A percentile compares a stretch with the other conserved stretches of the same genome.
phyloP scores from a whole-genome alignment of 2,329 filamentous ascomycete genomes.

The Fusarium sp. region DNA sequence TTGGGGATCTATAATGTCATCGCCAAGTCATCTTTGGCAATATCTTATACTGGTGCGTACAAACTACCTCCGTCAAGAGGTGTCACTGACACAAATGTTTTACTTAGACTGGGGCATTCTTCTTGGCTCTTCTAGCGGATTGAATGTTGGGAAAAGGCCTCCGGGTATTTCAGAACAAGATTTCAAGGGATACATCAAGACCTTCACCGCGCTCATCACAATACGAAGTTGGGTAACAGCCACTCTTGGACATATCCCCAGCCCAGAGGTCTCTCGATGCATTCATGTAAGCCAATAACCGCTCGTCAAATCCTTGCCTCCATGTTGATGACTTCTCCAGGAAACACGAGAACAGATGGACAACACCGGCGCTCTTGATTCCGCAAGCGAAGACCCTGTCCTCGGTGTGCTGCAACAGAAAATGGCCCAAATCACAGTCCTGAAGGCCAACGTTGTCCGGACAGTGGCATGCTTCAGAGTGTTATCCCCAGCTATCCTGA shows the following conservation, averaged over 20 bases:
- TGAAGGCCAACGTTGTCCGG: background rate
- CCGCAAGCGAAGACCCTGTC: background rate
- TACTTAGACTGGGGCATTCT: background rate
- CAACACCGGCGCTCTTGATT: background rate
- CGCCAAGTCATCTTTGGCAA: background rate
- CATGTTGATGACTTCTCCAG: background rate
- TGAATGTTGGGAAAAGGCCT: rapidly evolving
- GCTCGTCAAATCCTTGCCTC: too few species aligned
- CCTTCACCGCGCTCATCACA: background rate
- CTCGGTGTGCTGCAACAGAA: background rate
- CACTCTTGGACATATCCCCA: background rate
- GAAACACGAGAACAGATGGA: background rate
- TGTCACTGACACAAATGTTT: too few species aligned
- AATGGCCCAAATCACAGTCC: background rate
- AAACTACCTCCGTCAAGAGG: too few species aligned
- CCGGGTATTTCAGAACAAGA: rapidly evolving
- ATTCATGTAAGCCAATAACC: background rate
- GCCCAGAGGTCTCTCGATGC: background rate
- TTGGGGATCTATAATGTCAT: background rate
- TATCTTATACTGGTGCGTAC: background rate
- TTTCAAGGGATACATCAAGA: rapidly evolving
- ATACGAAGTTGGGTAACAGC: background rate
- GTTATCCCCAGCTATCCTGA: rapidly evolving
- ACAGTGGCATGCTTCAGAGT: background rate
- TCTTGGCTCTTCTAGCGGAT: background rate